Base-by-base conservation (phyloP, 768 basidiomycete species). In the Lactarius tabidus region DNA sequence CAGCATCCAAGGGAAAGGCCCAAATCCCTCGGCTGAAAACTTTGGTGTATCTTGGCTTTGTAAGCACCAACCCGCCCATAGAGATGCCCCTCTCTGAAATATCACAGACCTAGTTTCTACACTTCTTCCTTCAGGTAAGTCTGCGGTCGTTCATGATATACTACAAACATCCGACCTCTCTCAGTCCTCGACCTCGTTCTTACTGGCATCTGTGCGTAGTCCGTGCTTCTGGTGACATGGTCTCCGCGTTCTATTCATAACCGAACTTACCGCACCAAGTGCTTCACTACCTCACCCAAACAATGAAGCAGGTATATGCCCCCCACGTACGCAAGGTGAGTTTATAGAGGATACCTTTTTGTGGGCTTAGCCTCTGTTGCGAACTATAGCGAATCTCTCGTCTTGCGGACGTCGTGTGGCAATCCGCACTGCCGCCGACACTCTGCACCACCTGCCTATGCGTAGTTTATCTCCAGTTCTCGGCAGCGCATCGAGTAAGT, bases 291-390 rank as follows among this genome's bases (percentile, higher is more conserved):
- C 31, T 55, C 54, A 55, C 31, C n/a, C 54, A 10, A 33, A 12
- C 54, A 18, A 55, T 33, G 54, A 55, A 55, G 54, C 31, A 26
- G 17, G 54, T 55, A 14, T 55, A 55, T 35, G 17, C 54, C 8
- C 4, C 28, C 9, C 18, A 58, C 9, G 29, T 57, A 36, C 65
- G 60, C 8, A 48, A 31, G 48, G 65, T 62, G 35, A 20, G 65
- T 35, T 26, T 36, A 39, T 28, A 23, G 6, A 2, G 26, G 14
- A 35, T n/a, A 9, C 41, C 20, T 2, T 4, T 39, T 15, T n/a
- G 15, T 38, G 8, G 20, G 18, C 53, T 60, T 43, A 65, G 7
- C 36, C 39, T 33, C 26, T 39, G 17, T 14, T 20, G n/a, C 1
- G 8, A 28, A 35, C 6, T 33, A 3, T 26, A 66, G 65, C 23